These are phyloP conservation scores for Elymus sibiricus DNA, from an alignment of 176 grass and related monocot genomes.

Conservation along the genomic window DNA sequence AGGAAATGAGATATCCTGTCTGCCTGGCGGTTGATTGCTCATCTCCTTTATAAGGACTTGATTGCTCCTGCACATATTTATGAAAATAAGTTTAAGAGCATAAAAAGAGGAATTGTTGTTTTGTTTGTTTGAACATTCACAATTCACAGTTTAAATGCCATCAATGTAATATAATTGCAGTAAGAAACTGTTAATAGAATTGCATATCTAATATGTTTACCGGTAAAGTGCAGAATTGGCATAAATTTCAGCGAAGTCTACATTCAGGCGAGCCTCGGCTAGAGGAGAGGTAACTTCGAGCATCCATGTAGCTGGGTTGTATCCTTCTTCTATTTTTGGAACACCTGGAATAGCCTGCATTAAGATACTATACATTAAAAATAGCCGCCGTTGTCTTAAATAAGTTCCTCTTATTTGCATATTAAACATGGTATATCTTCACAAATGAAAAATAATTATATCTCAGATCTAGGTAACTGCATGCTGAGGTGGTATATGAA, in stretches of 20 bases:
- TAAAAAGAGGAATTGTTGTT: background rate
- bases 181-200: background rate
- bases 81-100: background rate
- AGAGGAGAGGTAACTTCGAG: constrained; percentile 54
- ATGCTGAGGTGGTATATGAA: background rate
- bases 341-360: constrained; percentile 65
- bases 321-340: constrained; percentile 55
- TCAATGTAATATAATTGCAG: background rate
- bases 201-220: constrained; percentile 32
- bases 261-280: constrained; percentile 40
- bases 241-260: constrained; percentile 70
- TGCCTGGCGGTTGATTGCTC: constrained; percentile 38
- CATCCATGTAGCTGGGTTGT: constrained; percentile 84
- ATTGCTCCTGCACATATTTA: constrained; percentile 19
- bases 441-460: background rate
- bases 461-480: background rate
- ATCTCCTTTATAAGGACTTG: constrained; percentile 65
- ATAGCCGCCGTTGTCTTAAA: background rate
- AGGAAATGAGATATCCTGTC: constrained; percentile 56
- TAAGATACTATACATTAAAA: background rate
- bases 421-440: background rate
- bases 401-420: background rate
- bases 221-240: constrained; percentile 51
- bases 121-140: constrained; percentile 11
- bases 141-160: background rate